These are phyloP conservation scores for Orbilia oligospora DNA, from an alignment of 2,329 filamentous ascomycete genomes.

Conservation along the genomic window DNA sequence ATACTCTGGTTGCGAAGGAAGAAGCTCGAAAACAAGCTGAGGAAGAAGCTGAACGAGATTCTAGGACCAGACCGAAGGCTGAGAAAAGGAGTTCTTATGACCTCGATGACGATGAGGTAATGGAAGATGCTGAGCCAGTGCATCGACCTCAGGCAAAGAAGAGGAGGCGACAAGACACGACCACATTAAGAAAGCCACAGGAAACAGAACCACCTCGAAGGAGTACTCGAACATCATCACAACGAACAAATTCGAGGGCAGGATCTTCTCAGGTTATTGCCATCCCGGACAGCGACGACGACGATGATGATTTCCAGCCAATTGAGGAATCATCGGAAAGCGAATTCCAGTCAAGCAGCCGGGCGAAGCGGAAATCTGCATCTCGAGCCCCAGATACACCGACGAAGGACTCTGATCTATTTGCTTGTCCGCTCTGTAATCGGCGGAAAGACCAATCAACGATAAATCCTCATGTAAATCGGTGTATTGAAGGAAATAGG, in stretches of 20 bases:
- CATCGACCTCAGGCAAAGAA: slow-evolving; percentile 45
- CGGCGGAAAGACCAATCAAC: neutral
- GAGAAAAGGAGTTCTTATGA: slow-evolving; percentile 36
- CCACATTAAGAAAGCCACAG: neutral
- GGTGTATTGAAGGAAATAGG: slow-evolving; percentile 37
- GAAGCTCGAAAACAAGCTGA: slow-evolving; percentile 4
- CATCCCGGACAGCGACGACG: slow-evolving; percentile 32
- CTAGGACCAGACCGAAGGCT: slow-evolving; percentile 7
- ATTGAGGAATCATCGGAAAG: slow-evolving; percentile 20
- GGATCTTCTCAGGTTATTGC: slow-evolving; percentile 19
- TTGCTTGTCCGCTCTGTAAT: slow-evolving; percentile 13
- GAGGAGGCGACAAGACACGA: slow-evolving; percentile 35
- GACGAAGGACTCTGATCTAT: neutral
- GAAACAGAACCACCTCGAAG: slow-evolving; percentile 18
- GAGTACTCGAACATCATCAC: slow-evolving; percentile 48
- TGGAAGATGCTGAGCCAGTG: slow-evolving; percentile 9
- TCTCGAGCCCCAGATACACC: slow-evolving; percentile 21
- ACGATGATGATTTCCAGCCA: slow-evolving; percentile 36
- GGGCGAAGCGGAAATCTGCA: slow-evolving; percentile 23
- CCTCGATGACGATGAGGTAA: slow-evolving; percentile 25
- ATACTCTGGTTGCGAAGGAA: slow-evolving; percentile 37
- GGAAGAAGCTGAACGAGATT: neutral
- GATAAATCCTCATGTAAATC: slow-evolving; percentile 39
- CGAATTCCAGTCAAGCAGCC: slow-evolving; percentile 8
- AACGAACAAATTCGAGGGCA: slow-evolving; percentile 37